Evolutionary conservation across 352 stramenopile genomes (phyloP), one percentile per base, ranked within the genome.

Genomic region (Pythium aquatile): DNA sequence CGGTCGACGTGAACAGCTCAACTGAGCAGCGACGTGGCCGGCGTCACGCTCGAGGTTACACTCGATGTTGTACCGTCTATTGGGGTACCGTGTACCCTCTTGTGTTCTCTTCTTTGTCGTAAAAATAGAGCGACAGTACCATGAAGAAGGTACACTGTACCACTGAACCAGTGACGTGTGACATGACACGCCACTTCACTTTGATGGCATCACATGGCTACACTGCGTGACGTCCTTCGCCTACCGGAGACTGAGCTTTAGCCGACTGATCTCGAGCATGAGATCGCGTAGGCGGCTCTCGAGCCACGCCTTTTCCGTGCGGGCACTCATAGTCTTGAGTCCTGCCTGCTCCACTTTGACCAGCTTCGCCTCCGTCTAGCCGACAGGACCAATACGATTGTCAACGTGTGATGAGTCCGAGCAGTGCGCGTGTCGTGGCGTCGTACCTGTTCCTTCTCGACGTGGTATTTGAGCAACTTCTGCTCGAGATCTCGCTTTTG

Each of bases 391-490:
- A 24, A n/a, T 24, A 55, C 13, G 24, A 39, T 7, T 2, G 26
- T 17, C 5, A n/a, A 13, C 7, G 17, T 24, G 5, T 20, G 30
- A 32, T 55, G 30, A 40, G 49, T 39, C 24, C 24, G 9, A 16
- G 6, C 16, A 30, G 30, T 20, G n/a, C 48, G 33, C 20, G 26
- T 14, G 37, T 42, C 37, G 11, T 42, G 37, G 37, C 4, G 37
- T 42, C 8, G 37, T 17, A 80, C 75, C 75, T 81, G 74, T 24
- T 80, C 74, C 49, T 81, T 85, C 33, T 85, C 72, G 11, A 85
- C 62, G 40, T 85, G 72, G 16, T 78, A 62, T 32, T 69, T 63
- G 66, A 85, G 69, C 4, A 85, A 67, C 14, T 70, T 66, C 17
- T 77, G 65, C 55, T 85, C 74, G n/a, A 82, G 61, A n/a, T 82